phyloP scores from a whole-genome alignment of 257 asterid species.

The Nicotiana knightiana region DNA sequence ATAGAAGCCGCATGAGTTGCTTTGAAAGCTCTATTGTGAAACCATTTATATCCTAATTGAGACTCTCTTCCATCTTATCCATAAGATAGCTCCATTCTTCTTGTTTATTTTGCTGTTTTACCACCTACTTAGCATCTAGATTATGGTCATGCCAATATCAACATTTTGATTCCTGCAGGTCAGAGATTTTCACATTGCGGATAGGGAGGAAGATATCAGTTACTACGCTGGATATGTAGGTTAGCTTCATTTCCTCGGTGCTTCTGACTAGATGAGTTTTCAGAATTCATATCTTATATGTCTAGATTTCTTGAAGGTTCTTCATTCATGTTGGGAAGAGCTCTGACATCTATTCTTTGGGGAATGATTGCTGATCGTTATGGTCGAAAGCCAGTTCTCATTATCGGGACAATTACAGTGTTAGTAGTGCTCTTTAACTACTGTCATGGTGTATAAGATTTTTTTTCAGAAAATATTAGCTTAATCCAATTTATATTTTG shows the following conservation, averaged over 20 bases:
- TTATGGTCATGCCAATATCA: not conserved
- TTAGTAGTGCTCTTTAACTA: slow-evolving; percentile 21
- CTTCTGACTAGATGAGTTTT: not conserved
- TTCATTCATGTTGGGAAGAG: slow-evolving; percentile 72
- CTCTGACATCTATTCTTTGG: slow-evolving; percentile 62
- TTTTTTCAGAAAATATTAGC: not conserved
- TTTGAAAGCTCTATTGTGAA: too few relatives aligned
- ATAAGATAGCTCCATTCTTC: not conserved
- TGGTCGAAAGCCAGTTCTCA: slow-evolving; percentile 68
- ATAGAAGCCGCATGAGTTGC: too few relatives aligned
- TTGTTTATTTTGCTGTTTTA: not conserved
- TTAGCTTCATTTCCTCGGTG: slow-evolving; percentile 8
- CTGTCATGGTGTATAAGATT: not conserved
- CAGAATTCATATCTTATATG: not conserved
- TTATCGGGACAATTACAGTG: slow-evolving; percentile 55
- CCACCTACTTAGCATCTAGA: not conserved
- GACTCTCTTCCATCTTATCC: too few relatives aligned
- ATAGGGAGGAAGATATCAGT: slow-evolving; percentile 70
- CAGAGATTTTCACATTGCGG: slow-evolving; percentile 65
- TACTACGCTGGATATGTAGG: slow-evolving; percentile 75
- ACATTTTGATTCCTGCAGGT: slow-evolving; percentile 31
- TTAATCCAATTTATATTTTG: not conserved
- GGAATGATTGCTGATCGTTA: slow-evolving; percentile 60
- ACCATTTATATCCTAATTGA: too few relatives aligned
- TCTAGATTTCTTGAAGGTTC: slow-evolving; percentile 38